Conservation (phyloP, 192 early-diverging fungal genomes). For the Mortierella alpina region DNA sequence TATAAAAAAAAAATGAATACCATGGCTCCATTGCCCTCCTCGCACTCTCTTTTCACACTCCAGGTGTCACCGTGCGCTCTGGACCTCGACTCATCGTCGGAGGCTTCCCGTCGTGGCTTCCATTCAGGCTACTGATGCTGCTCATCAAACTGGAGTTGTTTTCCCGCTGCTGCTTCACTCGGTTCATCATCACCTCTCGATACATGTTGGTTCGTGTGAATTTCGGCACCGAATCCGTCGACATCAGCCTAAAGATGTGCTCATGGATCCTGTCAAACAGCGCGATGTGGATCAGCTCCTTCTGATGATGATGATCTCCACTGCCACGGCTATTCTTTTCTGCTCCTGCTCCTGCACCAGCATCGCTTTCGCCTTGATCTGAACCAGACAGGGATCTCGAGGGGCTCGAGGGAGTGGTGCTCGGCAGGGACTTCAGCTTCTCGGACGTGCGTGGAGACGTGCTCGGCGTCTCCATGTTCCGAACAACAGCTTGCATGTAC, state of each 20-base stretch:
- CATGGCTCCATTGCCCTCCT: too few relatives aligned
- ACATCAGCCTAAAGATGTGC: slow-evolving; percentile 78
- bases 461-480: slow-evolving; percentile 33
- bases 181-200: slow-evolving; percentile 48
- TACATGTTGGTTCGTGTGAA: slow-evolving; percentile 73
- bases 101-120: too few relatives aligned
- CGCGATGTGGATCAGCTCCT: slow-evolving; percentile 37
- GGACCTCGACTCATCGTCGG: background rate
- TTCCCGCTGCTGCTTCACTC: slow-evolving; percentile 27
- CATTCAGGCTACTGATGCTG: background rate
- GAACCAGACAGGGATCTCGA: slow-evolving; percentile 15
- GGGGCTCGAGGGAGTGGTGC: slow-evolving; percentile 19
- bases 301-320: background rate
- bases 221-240: slow-evolving; percentile 81
- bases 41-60: too few relatives aligned
- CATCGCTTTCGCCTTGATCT: background rate
- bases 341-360: background rate
- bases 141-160: background rate
- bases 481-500: slow-evolving; percentile 59
- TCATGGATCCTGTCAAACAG: slow-evolving; percentile 73
- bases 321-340: too few relatives aligned
- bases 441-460: background rate
- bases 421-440: background rate
- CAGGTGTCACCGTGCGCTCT: background rate
- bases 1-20: too few relatives aligned